Conservation (phyloP, 768 basidiomycete genomes). For the Auriscalpium orientale region DNA sequence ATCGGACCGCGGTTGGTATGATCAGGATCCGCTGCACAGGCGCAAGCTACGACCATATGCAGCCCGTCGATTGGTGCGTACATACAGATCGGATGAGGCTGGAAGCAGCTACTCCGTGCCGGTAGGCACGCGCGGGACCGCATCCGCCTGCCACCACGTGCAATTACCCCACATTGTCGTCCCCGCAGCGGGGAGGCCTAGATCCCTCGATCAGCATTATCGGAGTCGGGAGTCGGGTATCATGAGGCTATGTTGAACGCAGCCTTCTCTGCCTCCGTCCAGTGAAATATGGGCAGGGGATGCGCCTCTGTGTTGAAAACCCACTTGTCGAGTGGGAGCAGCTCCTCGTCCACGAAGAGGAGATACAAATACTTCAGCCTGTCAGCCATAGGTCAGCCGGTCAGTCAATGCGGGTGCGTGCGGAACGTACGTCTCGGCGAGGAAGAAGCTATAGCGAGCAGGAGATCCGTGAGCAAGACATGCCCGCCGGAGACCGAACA, state of each 20-base stretch:
- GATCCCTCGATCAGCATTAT: too few relatives aligned
- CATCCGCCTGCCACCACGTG: too few relatives aligned
- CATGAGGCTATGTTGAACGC: conserved; percentile 18
- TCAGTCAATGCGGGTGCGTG: neutral
- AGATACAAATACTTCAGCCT: conserved; percentile 68
- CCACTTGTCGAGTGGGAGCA: conserved; percentile 37
- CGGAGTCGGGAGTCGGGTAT: too few relatives aligned
- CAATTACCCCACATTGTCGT: too few relatives aligned
- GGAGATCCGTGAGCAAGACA: neutral
- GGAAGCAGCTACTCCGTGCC: too few relatives aligned
- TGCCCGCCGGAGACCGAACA: conserved; percentile 18
- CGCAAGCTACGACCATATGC: too few relatives aligned
- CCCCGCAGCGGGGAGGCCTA: too few relatives aligned
- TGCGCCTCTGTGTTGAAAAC: conserved; percentile 57
- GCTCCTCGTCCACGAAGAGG: conserved; percentile 57
- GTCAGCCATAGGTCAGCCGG: conserved; percentile 1
- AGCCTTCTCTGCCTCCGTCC: conserved; percentile 43
- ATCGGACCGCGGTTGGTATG: too few relatives aligned
- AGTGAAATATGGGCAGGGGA: conserved; percentile 62
- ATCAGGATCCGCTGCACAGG: too few relatives aligned
- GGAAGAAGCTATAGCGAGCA: conserved; percentile 33
- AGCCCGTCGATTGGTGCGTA: too few relatives aligned
- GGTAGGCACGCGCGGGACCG: too few relatives aligned
- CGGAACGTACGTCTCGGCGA: conserved; percentile 39
- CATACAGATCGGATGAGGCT: too few relatives aligned